These are phyloP conservation scores for Dothidotthia symphoricarpi DNA, from an alignment of 2,329 filamentous ascomycete species.

Conservation along the genomic window DNA sequence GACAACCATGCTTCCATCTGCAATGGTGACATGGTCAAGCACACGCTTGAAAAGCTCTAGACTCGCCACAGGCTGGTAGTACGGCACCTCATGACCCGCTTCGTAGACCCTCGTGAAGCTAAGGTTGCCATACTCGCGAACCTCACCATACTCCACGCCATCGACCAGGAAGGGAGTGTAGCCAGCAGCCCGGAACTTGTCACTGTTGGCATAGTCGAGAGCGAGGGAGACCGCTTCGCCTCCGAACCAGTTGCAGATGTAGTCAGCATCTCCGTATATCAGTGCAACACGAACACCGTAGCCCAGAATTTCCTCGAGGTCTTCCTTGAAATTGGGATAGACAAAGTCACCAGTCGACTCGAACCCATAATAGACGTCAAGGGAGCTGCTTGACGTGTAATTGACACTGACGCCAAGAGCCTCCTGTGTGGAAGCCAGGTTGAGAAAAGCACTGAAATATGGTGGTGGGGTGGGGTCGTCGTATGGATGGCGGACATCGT, in stretches of 20 bases:
- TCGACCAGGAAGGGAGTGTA: slow-evolving; percentile 63
- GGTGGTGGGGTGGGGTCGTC: slow-evolving; percentile 55
- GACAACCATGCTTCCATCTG: slow-evolving; percentile 30
- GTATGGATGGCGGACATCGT: slow-evolving; percentile 54
- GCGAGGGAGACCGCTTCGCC: slow-evolving; percentile 67
- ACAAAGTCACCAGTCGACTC: slow-evolving; percentile 47
- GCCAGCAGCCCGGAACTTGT: slow-evolving; percentile 62
- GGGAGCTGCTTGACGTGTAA: slow-evolving; percentile 47
- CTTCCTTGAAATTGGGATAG: slow-evolving; percentile 47
- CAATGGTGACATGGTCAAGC: slow-evolving; percentile 25
- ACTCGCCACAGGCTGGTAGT: slow-evolving; percentile 37
- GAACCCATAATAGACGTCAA: slow-evolving; percentile 47
- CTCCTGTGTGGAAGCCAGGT: slow-evolving; percentile 52
- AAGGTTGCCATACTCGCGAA: slow-evolving; percentile 43
- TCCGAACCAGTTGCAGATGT: slow-evolving; percentile 64
- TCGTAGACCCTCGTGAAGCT: slow-evolving; percentile 43
- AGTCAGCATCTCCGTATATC: slow-evolving; percentile 60
- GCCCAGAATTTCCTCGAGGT: slow-evolving; percentile 53
- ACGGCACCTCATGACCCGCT: slow-evolving; percentile 48
- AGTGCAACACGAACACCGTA: slow-evolving; percentile 56
- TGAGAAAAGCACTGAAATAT: slow-evolving; percentile 54
- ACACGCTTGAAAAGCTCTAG: slow-evolving; percentile 34
- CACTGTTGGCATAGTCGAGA: slow-evolving; percentile 52
- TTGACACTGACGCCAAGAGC: slow-evolving; percentile 55
- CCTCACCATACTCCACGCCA: slow-evolving; percentile 43